A percentile compares a stretch with the other conserved stretches of the same genome.
phyloP scores from a whole-genome alignment of 2,329 filamentous ascomycete genomes.

The Cladorrhinum sp. region DNA sequence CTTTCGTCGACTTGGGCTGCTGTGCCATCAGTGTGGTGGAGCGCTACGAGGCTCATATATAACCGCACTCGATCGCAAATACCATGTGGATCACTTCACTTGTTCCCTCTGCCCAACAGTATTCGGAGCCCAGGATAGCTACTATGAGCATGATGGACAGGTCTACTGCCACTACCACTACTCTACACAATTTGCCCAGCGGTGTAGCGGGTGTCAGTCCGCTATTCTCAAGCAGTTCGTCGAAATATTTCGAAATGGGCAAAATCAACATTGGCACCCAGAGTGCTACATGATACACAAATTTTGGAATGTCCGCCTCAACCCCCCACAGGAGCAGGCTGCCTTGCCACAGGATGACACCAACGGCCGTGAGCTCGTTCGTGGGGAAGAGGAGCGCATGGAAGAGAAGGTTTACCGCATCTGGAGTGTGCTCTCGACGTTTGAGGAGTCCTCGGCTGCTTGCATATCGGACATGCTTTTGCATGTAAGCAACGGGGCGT shows the following conservation, averaged over 20 bases:
- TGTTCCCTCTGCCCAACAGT: constrained; percentile 95
- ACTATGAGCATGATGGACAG: constrained; percentile 94
- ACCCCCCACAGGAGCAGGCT: constrained; percentile 54
- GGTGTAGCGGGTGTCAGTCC: constrained; percentile 94
- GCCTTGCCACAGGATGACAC: constrained; percentile 48
- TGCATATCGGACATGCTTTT: constrained; percentile 99
- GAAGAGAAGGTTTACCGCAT: constrained; percentile 98
- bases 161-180: constrained; percentile 99
- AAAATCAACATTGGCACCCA: constrained; percentile 98
- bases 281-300: constrained; percentile 99
- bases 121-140: constrained; percentile 97
- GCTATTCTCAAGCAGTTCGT: constrained; percentile 99
- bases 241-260: constrained; percentile 95
- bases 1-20: constrained; percentile 83
- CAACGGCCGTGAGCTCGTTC: constrained; percentile 70
- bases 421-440: constrained; percentile 95
- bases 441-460: constrained; percentile 94
- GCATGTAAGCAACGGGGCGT: constrained; percentile 96
- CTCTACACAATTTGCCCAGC: constrained; percentile 92
- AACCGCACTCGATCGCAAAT: constrained; percentile 94
- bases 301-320: constrained; percentile 96
- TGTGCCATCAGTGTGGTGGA: constrained; percentile 89
- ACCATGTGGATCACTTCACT: constrained; percentile 98
- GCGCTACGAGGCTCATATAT: constrained; percentile 96
- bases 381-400: constrained; percentile 86